Evolutionary conservation across 1,284 basidiomycete genomes (phyloP), one percentile per base, ranked within the genome.

Genomic region (Leccinum fuscescens): DNA sequence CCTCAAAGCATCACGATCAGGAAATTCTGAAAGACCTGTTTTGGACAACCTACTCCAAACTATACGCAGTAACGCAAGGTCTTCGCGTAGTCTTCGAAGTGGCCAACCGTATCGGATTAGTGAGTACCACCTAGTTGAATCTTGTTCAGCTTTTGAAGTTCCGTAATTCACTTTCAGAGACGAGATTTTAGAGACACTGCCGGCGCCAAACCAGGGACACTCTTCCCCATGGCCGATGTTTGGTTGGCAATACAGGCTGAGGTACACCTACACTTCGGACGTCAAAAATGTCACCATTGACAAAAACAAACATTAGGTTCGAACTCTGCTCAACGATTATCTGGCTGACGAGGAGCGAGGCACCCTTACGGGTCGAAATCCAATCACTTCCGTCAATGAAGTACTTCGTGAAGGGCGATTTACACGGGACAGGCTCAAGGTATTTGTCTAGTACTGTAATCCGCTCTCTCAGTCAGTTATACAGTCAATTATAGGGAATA

Each of bases 21-120:
- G 92, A 96, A 67, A 86, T 91, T n/a, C 75, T 98, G 56, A 84
- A 82, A 62, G 97, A 99, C 75, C 81, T 99, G 39, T 98, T 99
- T 76, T 99, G 96, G 96, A 98, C 97, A 4, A 75, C 98, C 15
- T 99, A 94, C 73, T 97, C 95, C 5, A 99, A 99, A 76, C 75
- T 99, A 56, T 90, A 96, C 69, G 97, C 97, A 20, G 92, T 98
- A n/a, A 83, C 93, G 37, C 96, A 99, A 74, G 93, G 95, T 8
- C 81, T 98, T 66, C 81, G 96, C 53, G 91, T 98, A 2, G 84
- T 97, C 1, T 95, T 92, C 69, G 97, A 99, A 74, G 92, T 99
- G 1, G 83, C 92, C 1, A 90, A 87, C 68, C 85, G 93, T 62
- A 93, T 97, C 62, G 90, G 91, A 66, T 90, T 90, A 63, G 94